These are phyloP conservation scores for Conticribra weissflogii DNA, from an alignment of 108 stramenopile species.

Conservation along the genomic window DNA sequence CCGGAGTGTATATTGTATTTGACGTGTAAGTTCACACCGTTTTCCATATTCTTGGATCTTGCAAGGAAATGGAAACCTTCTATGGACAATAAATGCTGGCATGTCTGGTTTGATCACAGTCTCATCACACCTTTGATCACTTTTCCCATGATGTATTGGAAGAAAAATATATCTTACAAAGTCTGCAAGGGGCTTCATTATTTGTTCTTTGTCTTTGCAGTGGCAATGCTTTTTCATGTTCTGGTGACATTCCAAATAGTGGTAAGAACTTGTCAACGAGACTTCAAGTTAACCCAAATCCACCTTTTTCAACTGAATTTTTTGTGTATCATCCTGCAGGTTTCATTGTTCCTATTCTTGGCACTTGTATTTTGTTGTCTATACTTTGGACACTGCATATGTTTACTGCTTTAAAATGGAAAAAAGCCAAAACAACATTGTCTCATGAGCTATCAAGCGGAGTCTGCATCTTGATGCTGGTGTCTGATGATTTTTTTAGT, in stretches of 20 bases:
- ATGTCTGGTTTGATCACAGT: conserved; percentile 41
- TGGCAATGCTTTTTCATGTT: conserved; percentile 38
- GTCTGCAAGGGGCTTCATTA: conserved; percentile 51
- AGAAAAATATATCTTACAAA: conserved; percentile 35
- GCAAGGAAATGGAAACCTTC: conserved; percentile 41
- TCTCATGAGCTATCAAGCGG: conserved; percentile 41
- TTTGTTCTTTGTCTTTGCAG: conserved; percentile 47
- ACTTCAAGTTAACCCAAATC: too few relatives aligned
- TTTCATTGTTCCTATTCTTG: conserved; percentile 41
- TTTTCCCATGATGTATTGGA: conserved; percentile 48
- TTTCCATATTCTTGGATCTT: conserved; percentile 37
- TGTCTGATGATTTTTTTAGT: conserved; percentile 29
- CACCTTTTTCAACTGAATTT: too few relatives aligned
- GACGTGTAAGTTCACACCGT: conserved; percentile 36
- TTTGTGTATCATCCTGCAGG: too few relatives aligned
- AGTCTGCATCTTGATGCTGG: conserved; percentile 44
- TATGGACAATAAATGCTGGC: conserved; percentile 27
- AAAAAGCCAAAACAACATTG: conserved; percentile 43
- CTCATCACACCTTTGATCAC: conserved; percentile 30
- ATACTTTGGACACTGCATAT: conserved; percentile 42
- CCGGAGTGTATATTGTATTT: conserved; percentile 15
- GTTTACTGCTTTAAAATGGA: conserved; percentile 45
- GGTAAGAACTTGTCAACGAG: too few relatives aligned
- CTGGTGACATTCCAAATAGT: conserved; percentile 35
- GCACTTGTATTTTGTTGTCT: conserved; percentile 32